These are phyloP conservation scores for Corniculantispora saksenae DNA, from an alignment of 2,329 filamentous ascomycete species.

Conservation along the genomic window DNA sequence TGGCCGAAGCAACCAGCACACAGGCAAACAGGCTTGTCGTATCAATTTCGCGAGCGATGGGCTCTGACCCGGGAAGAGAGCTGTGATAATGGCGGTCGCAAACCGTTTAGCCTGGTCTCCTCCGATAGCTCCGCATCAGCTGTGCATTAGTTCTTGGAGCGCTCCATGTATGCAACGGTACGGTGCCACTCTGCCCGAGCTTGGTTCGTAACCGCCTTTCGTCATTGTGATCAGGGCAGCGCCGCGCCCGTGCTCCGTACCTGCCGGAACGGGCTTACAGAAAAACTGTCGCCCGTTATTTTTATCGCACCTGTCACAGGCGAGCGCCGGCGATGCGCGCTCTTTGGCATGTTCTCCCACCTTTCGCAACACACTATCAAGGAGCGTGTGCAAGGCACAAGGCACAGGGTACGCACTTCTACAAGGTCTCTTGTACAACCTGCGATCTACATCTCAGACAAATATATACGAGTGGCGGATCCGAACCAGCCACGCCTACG, in stretches of 20 bases:
- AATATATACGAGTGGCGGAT: conserved; percentile 2
- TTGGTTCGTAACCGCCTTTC: background rate
- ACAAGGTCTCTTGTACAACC: background rate
- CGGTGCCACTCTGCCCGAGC: background rate
- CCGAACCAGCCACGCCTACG: conserved; percentile 8
- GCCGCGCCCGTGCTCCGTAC: background rate
- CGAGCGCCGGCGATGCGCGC: background rate
- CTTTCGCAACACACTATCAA: background rate
- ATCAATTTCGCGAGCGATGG: background rate
- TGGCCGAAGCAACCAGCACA: background rate
- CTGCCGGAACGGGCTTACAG: background rate
- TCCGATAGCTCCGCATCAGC: conserved; percentile 16
- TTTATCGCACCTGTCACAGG: background rate
- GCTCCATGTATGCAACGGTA: conserved; percentile 6
- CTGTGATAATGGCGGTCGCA: background rate
- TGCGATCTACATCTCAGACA: conserved; percentile 15
- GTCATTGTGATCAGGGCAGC: background rate
- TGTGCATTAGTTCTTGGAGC: background rate
- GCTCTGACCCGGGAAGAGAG: background rate
- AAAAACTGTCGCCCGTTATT: background rate
- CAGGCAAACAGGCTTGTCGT: background rate
- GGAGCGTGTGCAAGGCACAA: too few relatives aligned
- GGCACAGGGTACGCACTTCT: background rate
- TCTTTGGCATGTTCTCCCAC: background rate
- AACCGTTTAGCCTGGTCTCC: conserved; percentile 3